phyloP scores from a whole-genome alignment of 441 rosid genomes.

The Manihot esculenta region DNA sequence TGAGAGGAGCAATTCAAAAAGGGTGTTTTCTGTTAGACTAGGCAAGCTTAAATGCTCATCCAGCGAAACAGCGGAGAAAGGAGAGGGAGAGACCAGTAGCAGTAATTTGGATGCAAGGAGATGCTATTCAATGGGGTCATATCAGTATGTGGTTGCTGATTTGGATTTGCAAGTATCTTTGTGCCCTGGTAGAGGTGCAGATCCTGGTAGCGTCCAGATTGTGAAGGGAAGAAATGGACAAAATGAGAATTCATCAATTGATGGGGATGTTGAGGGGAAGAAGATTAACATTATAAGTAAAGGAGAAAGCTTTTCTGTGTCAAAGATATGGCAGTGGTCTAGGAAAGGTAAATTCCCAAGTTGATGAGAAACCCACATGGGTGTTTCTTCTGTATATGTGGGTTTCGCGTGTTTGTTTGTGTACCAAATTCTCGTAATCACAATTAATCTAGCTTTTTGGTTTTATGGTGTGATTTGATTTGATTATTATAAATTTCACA shows the following conservation, averaged over 20 bases:
- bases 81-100: slow-evolving; percentile 40
- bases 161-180: slow-evolving; percentile 57
- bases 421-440: slow-evolving; percentile 10
- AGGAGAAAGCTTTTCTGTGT: slow-evolving; percentile 60
- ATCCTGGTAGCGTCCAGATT: slow-evolving; percentile 35
- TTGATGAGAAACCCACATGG: slow-evolving; percentile 45
- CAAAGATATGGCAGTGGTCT: slow-evolving; percentile 76
- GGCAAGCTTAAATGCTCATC: slow-evolving; percentile 55
- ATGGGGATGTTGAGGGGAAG: slow-evolving; percentile 48
- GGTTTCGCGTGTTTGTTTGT: slow-evolving; percentile 38
- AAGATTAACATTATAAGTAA: slow-evolving; percentile 38
- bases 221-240: slow-evolving; percentile 46
- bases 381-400: slow-evolving; percentile 29
- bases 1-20: slow-evolving; percentile 51
- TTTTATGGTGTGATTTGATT: slow-evolving; percentile 2
- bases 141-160: slow-evolving; percentile 63
- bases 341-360: slow-evolving; percentile 40
- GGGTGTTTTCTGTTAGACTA: slow-evolving; percentile 63
- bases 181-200: slow-evolving; percentile 31
- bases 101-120: slow-evolving; percentile 52
- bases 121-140: slow-evolving; percentile 76
- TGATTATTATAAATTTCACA: slow-evolving; percentile 17
- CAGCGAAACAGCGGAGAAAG: slow-evolving; percentile 26
- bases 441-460: slow-evolving; percentile 14
- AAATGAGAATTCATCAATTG: slow-evolving; percentile 36